Evolutionary conservation across 2,329 filamentous ascomycete species (phyloP).

Genomic region (Botrytis fabae): DNA sequence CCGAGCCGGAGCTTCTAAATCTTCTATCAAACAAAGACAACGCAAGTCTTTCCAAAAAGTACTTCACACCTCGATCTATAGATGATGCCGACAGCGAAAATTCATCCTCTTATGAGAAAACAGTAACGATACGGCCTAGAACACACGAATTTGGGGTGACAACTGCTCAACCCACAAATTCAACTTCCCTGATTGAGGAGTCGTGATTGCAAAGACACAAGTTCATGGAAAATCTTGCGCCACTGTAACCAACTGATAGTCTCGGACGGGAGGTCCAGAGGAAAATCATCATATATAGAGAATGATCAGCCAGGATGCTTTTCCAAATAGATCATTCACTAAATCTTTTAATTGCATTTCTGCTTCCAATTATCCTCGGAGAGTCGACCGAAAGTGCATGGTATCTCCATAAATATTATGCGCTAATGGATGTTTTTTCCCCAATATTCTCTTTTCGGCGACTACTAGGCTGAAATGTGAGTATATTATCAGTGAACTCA

Average conservation of each 20-base stretch:
- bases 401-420: not conserved
- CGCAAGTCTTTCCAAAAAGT: not conserved
- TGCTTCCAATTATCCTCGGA: not conserved
- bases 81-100: not conserved
- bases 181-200: not conserved
- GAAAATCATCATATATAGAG: not conserved
- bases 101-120: not conserved
- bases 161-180: not conserved
- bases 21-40: not conserved
- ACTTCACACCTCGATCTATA: not conserved
- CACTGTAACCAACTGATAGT: fast-evolving
- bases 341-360: too few relatives aligned
- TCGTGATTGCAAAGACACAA: not conserved
- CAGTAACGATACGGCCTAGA: not conserved
- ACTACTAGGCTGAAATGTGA: not conserved
- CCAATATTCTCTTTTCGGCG: not conserved
- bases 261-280: too few relatives aligned
- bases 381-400: not conserved
- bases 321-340: not conserved
- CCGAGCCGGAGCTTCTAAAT: not conserved
- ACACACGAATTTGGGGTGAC: not conserved
- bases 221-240: not conserved
- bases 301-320: not conserved
- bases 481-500: not conserved
- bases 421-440: not conserved